These are phyloP conservation scores for Ochetophila trinervis DNA, from an alignment of 306 rosid genomes.

Conservation along the genomic window DNA sequence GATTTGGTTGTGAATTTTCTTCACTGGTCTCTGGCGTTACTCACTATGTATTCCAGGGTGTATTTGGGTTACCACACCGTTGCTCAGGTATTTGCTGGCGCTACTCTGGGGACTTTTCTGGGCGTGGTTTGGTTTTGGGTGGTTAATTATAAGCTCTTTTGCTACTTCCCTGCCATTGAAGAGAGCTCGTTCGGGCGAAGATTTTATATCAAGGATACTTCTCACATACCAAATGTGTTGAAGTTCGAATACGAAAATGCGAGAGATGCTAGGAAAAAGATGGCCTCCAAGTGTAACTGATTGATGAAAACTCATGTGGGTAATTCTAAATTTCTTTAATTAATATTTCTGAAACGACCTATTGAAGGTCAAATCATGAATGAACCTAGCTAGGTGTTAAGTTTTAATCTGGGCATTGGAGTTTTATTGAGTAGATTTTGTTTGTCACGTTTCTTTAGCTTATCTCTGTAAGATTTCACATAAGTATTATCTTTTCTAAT, in stretches of 20 bases:
- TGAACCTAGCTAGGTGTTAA: neutral
- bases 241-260: conserved; percentile 91
- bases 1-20: conserved; percentile 28
- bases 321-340: conserved; percentile 9
- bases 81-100: conserved; percentile 86
- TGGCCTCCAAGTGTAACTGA: conserved; percentile 40
- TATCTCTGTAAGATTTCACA: neutral
- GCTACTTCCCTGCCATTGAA: conserved; percentile 61
- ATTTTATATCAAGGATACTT: conserved; percentile 78
- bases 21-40: conserved; percentile 58
- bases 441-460: neutral
- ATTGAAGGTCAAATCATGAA: neutral
- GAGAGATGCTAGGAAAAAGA: conserved; percentile 52
- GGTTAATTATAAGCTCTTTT: conserved; percentile 43
- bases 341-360: neutral
- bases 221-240: conserved; percentile 74
- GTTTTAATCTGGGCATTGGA: neutral
- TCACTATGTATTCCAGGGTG: conserved; percentile 75
- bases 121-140: conserved; percentile 84
- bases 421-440: neutral
- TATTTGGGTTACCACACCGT: conserved; percentile 83
- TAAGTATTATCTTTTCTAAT: neutral
- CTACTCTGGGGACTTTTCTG: conserved; percentile 57
- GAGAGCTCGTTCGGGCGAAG: conserved; percentile 68
- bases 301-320: conserved; percentile 1